These are phyloP conservation scores for Xylariaceae sp. DNA, from an alignment of 2,329 filamentous ascomycete genomes.

Conservation along the genomic window DNA sequence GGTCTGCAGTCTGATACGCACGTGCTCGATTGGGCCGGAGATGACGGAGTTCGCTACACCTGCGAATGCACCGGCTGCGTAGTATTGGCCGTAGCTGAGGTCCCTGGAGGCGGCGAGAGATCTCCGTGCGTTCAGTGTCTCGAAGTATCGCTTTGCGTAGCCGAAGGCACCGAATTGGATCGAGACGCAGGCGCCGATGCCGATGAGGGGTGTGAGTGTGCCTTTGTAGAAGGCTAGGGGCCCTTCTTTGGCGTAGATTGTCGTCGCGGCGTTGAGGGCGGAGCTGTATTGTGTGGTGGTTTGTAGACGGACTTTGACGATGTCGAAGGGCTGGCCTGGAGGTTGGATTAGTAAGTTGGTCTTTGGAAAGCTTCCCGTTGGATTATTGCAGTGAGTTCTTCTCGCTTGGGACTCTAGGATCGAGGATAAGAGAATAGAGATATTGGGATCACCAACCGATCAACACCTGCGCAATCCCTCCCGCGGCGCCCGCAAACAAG, in stretches of 20 bases:
- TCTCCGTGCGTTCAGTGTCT: conserved; percentile 65
- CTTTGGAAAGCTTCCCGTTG: neutral
- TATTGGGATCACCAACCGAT: conserved; percentile 61
- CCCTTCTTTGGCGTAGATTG: conserved; percentile 86
- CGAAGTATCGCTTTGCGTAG: conserved; percentile 80
- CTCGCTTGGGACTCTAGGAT: neutral
- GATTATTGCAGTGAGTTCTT: neutral
- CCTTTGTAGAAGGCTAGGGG: conserved; percentile 92
- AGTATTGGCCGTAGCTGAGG: conserved; percentile 83
- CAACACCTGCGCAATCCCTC: conserved; percentile 89
- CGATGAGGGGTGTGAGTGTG: conserved; percentile 87
- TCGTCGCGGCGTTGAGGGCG: conserved; percentile 73
- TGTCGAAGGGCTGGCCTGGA: conserved; percentile 72
- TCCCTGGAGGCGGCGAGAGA: conserved; percentile 51
- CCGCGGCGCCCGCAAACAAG: conserved; percentile 82
- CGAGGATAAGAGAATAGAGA: neutral
- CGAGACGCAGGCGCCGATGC: conserved; percentile 96
- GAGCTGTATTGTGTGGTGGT: conserved; percentile 78
- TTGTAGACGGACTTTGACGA: conserved; percentile 95
- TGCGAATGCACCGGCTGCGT: conserved; percentile 83
- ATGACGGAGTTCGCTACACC: conserved; percentile 85
- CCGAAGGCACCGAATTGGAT: conserved; percentile 98
- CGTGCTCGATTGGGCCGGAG: conserved; percentile 91
- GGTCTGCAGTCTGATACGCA: conserved; percentile 92
- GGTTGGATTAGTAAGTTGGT: neutral